Base-by-base conservation (phyloP, 2,329 filamentous ascomycete genomes). In the Pezicula radicicola region DNA sequence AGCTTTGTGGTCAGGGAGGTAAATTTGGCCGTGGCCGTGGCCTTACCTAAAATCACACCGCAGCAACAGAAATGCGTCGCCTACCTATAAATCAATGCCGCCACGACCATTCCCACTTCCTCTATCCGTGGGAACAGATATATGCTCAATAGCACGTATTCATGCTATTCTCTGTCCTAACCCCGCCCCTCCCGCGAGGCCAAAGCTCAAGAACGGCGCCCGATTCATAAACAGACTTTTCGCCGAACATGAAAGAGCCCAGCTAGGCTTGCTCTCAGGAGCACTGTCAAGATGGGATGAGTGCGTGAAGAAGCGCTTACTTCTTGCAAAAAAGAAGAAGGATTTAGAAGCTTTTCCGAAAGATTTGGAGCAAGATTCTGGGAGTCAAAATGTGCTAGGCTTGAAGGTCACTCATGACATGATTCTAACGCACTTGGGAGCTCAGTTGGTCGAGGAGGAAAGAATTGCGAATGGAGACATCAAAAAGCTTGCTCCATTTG, bases 81-180 rank as follows among this genome's bases (percentile, higher is more conserved):
- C 28, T 35, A 25, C 25, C 25, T 25, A 25, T 25, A 47, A 41
- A 51, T 19, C 36, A 35, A 57, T 58, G 58, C 58, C 30, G 30
- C 30, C 52, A 35, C 59, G 55, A 35, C 71, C 73, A 0, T 90
- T 92, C 60, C 85, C 86, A 1, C 75, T 83, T n/a, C 75, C 83
- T 1, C 65, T 93, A 13, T 77, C 78, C 46, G 73, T 96, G 48
- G 91, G 91, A 52, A 93, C 83, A 45, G 91, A 96, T 66, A 87
- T 96, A 51, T 91, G 89, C 68, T 77, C 78, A 52, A 79, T 91
- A 52, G 70, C 77, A 1, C 84, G 91, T 50, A 83, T 96, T 53
- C 71, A 75, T 55, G 67, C 69, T 18, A 74, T 91, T 48, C 68
- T 93, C 54, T 71, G 75, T 55, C 67, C 69, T 18, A 74, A 91